These are phyloP conservation scores for Globisporangium spinosum DNA, from an alignment of 352 stramenopile genomes.

Conservation along the genomic window DNA sequence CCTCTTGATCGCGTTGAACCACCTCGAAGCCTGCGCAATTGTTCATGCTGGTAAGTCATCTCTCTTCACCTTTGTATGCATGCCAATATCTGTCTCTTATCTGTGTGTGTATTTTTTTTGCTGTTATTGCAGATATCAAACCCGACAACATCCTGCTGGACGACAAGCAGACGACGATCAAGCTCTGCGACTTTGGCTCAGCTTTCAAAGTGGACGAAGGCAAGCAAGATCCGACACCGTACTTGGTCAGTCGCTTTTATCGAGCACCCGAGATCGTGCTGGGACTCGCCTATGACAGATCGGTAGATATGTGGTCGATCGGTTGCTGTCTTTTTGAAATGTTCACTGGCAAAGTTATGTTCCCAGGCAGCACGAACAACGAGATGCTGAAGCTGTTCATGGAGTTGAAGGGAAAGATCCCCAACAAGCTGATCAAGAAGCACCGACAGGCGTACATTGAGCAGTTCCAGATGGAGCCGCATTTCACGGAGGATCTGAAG, in stretches of 20 bases:
- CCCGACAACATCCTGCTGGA: slow-evolving; percentile 98
- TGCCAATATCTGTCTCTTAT: too few species aligned
- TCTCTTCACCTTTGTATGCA: neutral
- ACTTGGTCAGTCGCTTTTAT: slow-evolving; percentile 99
- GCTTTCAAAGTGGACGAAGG: slow-evolving; percentile 91
- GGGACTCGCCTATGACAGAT: slow-evolving; percentile 90
- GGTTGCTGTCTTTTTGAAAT: slow-evolving; percentile 96
- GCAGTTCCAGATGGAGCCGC: slow-evolving; percentile 80
- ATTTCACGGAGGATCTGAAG: slow-evolving; percentile 85
- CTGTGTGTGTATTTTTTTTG: neutral
- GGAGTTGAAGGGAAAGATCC: slow-evolving; percentile 91
- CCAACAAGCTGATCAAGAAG: slow-evolving; percentile 84
- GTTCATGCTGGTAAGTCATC: slow-evolving; percentile 87
- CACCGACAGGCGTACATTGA: slow-evolving; percentile 76
- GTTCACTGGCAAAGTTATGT: slow-evolving; percentile 97
- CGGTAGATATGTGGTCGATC: slow-evolving; percentile 98
- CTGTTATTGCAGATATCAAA: slow-evolving; percentile 90
- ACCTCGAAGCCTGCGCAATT: slow-evolving; percentile 73
- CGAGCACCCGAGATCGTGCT: slow-evolving; percentile 94
- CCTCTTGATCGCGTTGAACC: slow-evolving; percentile 70
- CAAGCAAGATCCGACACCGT: slow-evolving; percentile 95
- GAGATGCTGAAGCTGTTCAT: slow-evolving; percentile 97
- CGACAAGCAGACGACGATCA: slow-evolving; percentile 93
- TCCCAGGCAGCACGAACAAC: slow-evolving; percentile 97
- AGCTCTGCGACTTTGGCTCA: slow-evolving; percentile 97